Percentiles rank a stretch among this genome's conserved stretches.
These are phyloP conservation scores for Pythium monospermum DNA, from an alignment of 352 stramenopile genomes.

Conservation along the genomic window DNA sequence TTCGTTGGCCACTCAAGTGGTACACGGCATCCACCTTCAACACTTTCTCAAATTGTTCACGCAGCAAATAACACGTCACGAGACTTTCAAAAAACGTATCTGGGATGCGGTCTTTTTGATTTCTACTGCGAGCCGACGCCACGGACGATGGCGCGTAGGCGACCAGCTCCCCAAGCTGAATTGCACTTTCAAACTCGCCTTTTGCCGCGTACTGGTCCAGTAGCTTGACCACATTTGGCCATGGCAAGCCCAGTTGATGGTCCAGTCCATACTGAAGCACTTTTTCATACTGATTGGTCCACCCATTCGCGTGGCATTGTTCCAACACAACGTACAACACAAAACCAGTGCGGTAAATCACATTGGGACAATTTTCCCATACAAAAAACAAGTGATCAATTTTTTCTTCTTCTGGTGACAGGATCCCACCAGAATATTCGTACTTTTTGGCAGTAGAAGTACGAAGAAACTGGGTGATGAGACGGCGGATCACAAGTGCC, in stretches of 20 bases:
- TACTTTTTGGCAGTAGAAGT: too few relatives aligned
- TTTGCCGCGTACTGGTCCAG: constrained; percentile 3
- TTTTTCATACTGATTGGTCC: constrained; percentile 6
- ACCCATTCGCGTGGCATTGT: constrained; percentile 1
- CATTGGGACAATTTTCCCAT: constrained; percentile 3
- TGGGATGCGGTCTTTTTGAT: not conserved
- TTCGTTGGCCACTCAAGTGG: too few relatives aligned
- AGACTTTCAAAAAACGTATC: constrained; percentile 15
- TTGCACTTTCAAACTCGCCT: constrained; percentile 5
- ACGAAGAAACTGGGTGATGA: too few relatives aligned
- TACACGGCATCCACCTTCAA: constrained; percentile 1
- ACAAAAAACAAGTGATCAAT: constrained; percentile 8
- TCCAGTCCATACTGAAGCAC: constrained; percentile 8
- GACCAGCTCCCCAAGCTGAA: constrained; percentile 12
- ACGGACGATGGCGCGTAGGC: not conserved
- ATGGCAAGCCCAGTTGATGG: constrained; percentile 2
- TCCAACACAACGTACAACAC: constrained; percentile 13
- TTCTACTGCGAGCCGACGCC: not conserved
- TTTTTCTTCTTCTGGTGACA: too few relatives aligned
- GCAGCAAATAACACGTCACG: constrained; percentile 7
- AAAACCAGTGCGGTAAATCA: constrained; percentile 8
- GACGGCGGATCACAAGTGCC: constrained; percentile 30
- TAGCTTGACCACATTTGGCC: not conserved
- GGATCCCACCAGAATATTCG: too few relatives aligned
- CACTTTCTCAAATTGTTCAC: constrained; percentile 9